Conservation (phyloP, 805 yeast species). For the Saturnispora dispora region DNA sequence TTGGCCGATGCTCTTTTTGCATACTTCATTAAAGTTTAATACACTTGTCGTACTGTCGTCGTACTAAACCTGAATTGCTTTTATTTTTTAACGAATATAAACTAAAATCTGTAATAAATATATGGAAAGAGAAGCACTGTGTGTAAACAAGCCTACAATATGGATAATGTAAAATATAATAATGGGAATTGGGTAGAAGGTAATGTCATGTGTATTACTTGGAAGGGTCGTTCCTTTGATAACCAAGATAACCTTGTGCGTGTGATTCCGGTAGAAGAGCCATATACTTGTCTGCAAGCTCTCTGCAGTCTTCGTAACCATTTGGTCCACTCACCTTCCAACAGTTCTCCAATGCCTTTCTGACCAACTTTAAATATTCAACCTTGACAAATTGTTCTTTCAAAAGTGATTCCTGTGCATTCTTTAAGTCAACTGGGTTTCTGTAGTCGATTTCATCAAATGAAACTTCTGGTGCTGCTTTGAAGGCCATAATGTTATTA, state of each 20-base stretch:
- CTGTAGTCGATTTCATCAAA: slow-evolving; percentile 76
- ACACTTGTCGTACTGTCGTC: too few species aligned
- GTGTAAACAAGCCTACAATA: neutral
- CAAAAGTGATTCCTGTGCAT: slow-evolving; percentile 69
- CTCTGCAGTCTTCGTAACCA: slow-evolving; percentile 72
- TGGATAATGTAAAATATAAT: neutral
- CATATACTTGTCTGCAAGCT: slow-evolving; percentile 66
- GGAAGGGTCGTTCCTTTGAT: slow-evolving; percentile 81
- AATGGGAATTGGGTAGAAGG: neutral
- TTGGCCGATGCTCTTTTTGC: too few species aligned
- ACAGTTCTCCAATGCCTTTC: slow-evolving; percentile 71
- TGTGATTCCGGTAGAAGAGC: slow-evolving; percentile 65
- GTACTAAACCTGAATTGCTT: neutral
- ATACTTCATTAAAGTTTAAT: too few species aligned
- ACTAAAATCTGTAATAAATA: neutral
- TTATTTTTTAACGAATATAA: neutral
- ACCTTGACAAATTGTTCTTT: slow-evolving; percentile 75
- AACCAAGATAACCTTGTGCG: slow-evolving; percentile 69
- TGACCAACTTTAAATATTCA: slow-evolving; percentile 55
- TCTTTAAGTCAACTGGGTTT: slow-evolving; percentile 49
- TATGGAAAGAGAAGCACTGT: neutral
- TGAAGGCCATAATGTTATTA: slow-evolving; percentile 15
- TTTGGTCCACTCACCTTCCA: slow-evolving; percentile 51
- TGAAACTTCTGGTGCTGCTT: slow-evolving; percentile 59
- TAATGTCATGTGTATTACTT: slow-evolving; percentile 32